These are phyloP conservation scores for Luvunga scandens DNA, from an alignment of 345 rosid genomes.

Conservation along the genomic window DNA sequence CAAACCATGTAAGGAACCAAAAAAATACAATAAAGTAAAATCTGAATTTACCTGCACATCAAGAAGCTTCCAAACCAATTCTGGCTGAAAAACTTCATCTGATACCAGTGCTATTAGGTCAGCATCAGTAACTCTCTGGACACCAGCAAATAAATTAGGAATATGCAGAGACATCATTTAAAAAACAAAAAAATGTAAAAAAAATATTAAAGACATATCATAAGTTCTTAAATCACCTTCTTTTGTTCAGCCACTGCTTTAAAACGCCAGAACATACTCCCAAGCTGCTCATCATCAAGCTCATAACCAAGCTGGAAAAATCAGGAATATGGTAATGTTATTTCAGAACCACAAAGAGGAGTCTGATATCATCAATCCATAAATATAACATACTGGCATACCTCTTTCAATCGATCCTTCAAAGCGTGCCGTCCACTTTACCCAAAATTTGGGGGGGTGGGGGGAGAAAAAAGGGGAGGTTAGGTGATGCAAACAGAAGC, in stretches of 20 bases:
- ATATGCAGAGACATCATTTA: conserved; percentile 10
- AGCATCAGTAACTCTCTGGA: conserved; percentile 83
- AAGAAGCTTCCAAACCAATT: conserved; percentile 69
- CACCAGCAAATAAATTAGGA: conserved; percentile 19
- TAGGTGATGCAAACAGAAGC: background rate
- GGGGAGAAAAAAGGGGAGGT: background rate
- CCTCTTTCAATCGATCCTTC: conserved; percentile 75
- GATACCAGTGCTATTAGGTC: conserved; percentile 88
- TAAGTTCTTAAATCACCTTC: conserved; percentile 47
- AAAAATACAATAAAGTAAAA: background rate
- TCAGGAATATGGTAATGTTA: conserved; percentile 16
- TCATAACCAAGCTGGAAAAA: conserved; percentile 79
- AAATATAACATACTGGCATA: conserved; percentile 18
- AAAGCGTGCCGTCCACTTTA: conserved; percentile 95
- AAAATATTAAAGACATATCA: background rate
- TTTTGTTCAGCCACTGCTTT: conserved; percentile 87
- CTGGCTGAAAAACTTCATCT: conserved; percentile 97
- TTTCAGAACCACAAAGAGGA: background rate
- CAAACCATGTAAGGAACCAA: background rate
- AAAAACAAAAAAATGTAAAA: background rate
- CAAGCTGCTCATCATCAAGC: conserved; percentile 69
- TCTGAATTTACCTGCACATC: conserved; percentile 69
- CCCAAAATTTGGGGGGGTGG: background rate
- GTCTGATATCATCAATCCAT: background rate
- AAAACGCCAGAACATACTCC: conserved; percentile 78